Base-by-base conservation (phyloP, 768 basidiomycete species). In the Crucibulum laeve region DNA sequence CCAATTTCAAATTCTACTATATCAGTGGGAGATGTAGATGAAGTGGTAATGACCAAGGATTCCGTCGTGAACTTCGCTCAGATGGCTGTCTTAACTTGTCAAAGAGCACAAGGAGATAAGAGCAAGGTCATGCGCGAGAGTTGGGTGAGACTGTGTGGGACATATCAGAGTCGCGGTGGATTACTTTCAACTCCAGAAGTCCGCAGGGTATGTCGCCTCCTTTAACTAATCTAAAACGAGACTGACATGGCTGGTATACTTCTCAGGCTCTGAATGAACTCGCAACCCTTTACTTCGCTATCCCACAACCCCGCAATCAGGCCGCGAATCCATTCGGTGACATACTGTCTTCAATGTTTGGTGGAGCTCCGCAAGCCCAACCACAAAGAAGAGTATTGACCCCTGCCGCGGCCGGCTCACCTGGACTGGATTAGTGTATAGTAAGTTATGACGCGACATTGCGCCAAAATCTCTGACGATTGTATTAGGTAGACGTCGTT, bases 301-400 rank as follows among this genome's bases (percentile, higher is more conserved):
- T 98, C 38, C 86, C 90, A 5, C 85, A 82, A 25, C 87, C 91
- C 40, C 72, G 84, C 45, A 62, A 67, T 43, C 77, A 83, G 58
- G 74, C 79, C 8, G 80, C 71, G 5, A 95, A 95, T 58, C 86
- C 94, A 4, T 63, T 97, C 39, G 88, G 84, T 22, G 91, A 93
- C 22, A 87, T 97, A 75, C 67, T 98, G 63, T 89, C 91, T 4
- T 83, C 84, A 4, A 68, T 97, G 59, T 86, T 98, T 46, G 93
- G 93, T 21, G 90, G 90, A 5, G 76, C 76, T 1, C 53, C 70
- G 7, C 60, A 70, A 22, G 42, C 58, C 3, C 63, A 64, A 40
- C 61, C 68, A 3, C 48, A 65, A 11, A 65, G 73, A 48, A 68
- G 76, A 43, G 57, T 70, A n/a, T 53, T 79, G 41, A 54, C 71